Evolutionary conservation across 1,139 yeast species (phyloP).

Genomic region (Sugiyamaella japonica): DNA sequence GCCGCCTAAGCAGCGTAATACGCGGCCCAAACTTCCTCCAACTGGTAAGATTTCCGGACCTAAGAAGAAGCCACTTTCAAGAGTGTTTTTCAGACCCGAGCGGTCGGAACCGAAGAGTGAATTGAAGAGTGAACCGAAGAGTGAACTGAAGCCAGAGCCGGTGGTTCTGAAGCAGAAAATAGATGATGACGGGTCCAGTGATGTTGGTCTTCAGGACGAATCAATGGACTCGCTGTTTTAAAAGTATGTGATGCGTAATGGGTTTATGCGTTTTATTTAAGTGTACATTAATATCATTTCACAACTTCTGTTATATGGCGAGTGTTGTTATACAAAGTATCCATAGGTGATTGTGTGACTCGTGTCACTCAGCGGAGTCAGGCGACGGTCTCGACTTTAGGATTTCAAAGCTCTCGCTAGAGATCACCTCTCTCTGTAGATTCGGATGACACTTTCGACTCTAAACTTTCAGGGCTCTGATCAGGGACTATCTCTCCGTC

Average conservation of each 20-base stretch:
- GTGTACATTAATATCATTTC: slow-evolving; percentile 6
- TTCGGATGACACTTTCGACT: too few relatives aligned
- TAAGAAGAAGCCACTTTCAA: slow-evolving; percentile 51
- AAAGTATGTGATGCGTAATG: background rate
- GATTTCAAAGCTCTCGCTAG: too few relatives aligned
- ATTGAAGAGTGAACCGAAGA: too few relatives aligned
- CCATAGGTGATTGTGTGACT: background rate
- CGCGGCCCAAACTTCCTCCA: slow-evolving; percentile 88
- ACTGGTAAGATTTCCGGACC: slow-evolving; percentile 79
- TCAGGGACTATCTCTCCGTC: too few relatives aligned
- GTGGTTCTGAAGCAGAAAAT: background rate
- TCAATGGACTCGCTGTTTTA: slow-evolving; percentile 23
- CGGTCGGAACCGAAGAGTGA: slow-evolving; percentile 1
- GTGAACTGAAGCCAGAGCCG: background rate
- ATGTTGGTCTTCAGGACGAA: slow-evolving; percentile 20
- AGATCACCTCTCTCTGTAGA: too few relatives aligned
- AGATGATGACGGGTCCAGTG: slow-evolving; percentile 7
- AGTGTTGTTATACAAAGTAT: background rate
- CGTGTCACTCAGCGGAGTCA: too few relatives aligned
- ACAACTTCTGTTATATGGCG: too few relatives aligned
- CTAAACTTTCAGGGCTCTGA: too few relatives aligned
- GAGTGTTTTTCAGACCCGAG: slow-evolving; percentile 30
- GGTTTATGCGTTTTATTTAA: too few relatives aligned
- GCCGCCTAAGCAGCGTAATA: slow-evolving; percentile 74
- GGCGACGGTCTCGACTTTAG: too few relatives aligned